phyloP scores from a whole-genome alignment of 2,329 filamentous ascomycete genomes.

The Paecilomyces dactylethromorphus region DNA sequence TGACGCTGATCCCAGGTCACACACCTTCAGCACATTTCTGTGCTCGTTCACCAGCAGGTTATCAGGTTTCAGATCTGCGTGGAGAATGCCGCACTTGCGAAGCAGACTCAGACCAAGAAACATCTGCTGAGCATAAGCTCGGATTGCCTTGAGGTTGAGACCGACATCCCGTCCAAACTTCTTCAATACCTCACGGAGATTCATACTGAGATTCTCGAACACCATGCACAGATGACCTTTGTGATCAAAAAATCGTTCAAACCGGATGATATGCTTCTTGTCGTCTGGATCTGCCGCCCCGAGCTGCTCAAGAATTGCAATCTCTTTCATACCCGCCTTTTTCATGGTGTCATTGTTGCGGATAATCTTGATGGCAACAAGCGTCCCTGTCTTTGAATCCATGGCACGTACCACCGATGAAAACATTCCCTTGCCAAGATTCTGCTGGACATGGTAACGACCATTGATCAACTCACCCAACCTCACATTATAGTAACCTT shows the following conservation, averaged over 20 bases:
- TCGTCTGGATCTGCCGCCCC: constrained; percentile 79
- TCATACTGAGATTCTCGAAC: constrained; percentile 89
- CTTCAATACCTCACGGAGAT: constrained; percentile 86
- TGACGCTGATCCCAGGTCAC: constrained; percentile 93
- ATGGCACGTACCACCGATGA: constrained; percentile 87
- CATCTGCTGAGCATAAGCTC: constrained; percentile 88
- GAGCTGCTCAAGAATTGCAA: constrained; percentile 83
- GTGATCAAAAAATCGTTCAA: constrained; percentile 84
- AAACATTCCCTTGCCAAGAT: constrained; percentile 90
- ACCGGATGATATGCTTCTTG: constrained; percentile 84
- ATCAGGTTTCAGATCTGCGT: constrained; percentile 95
- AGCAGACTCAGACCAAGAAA: constrained; percentile 83
- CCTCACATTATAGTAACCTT: constrained; percentile 95
- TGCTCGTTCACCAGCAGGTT: constrained; percentile 89
- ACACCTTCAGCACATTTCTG: constrained; percentile 83
- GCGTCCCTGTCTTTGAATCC: constrained; percentile 64
- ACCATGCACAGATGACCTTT: constrained; percentile 94
- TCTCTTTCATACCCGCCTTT: constrained; percentile 90
- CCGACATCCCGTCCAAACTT: constrained; percentile 94
- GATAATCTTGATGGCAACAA: constrained; percentile 97
- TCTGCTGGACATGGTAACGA: constrained; percentile 81
- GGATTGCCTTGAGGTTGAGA: constrained; percentile 80
- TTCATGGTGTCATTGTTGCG: constrained; percentile 88
- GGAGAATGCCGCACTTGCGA: constrained; percentile 86
- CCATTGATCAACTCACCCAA: constrained; percentile 83